Evolutionary conservation across 192 early-diverging fungal genomes (phyloP), one percentile per base, ranked within the genome.

Genomic region (Coemansia sp.): DNA sequence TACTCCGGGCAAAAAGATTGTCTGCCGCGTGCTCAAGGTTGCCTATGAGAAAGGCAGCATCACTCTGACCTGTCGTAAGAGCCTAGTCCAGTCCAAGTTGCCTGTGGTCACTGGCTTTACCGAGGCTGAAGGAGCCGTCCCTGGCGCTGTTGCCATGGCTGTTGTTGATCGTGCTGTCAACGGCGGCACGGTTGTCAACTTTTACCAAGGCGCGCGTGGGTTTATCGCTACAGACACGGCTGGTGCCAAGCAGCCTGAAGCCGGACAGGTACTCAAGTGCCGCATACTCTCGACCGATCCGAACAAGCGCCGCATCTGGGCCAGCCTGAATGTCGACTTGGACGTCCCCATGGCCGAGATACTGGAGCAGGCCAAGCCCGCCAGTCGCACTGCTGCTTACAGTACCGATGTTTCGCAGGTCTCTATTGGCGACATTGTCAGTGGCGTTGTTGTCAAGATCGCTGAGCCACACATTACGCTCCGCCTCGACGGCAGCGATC

Each of bases 211-310:
- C 46, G 71, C 92, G 8, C 69, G 74, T 50, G 92, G 84, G 1
- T 85, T 95, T 64, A 86, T 84, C 8, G 50, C 67, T 7, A 70
- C 86, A 48, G 51, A 26, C 28, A 26, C 51, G 9, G 51, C 51
- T 16, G 70, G 87, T n/a, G 65, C 83, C 11, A 75, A 83, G 59
- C 55, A 71, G 20, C 90, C 90, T 46, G 81, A 80, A 40, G 71
- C 80, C 3, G 91, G 90, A 8, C 87, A 94, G 60, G 76, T 86
- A 33, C 84, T 95, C 55, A 92, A 90, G 48, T 95, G 94, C 74
- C 71, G 84, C 33, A 83, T 98, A 16, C 38, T 94, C 31, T 70
- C 70, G 23, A 84, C 84, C 9, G 72, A 92, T 31, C 55, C 82
- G 2, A 78, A 70, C 3, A 77, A 86, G 69, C 86, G 88, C 55